Evolutionary conservation across 108 stramenopile genomes (phyloP), one percentile per base, ranked within the genome.

Genomic region (Skeletonema potamos): DNA sequence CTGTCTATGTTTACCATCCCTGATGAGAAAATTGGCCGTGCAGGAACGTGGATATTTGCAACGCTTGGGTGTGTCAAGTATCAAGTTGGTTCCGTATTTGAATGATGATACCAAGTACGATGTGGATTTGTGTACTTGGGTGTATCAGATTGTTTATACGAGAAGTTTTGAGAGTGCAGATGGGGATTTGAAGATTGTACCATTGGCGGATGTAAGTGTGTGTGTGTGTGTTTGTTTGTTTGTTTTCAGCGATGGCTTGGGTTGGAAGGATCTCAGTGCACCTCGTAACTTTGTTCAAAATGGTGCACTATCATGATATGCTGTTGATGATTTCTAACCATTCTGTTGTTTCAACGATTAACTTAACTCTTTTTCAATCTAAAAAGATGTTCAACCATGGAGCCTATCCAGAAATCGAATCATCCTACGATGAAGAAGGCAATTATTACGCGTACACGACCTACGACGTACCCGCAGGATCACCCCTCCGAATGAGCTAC

Each of bases 81-180:
- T 75, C 6, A 64, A 70, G 34, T 30, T 59, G 0, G 70, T 71
- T 12, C 74, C 68, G 1, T 63, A 59, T 37, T 39, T 76, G 20
- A 81, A 41, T 32, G 74, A 71, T 6, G 85, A 83, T 43, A 78
- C 77, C 59, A 77, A 79, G 62, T 59, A 63, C 24, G 70, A 86
- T 63, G 46, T 66, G 17, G 84, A 87, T 20, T 46, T 84, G 30
- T 58, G 70, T 28, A 82, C 62, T 34, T 87, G 79, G 79, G 81
- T 70, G 9, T 87, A 79, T 60, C 78, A 84, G 60, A 61, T 87
- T 28, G 84, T 85, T 11, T 83, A 73, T 56, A 87, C 84, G 2
- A 37, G 87, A 10, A 33, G 56, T 36, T 72, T 77, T 20, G 72
- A 73, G 62, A 28, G 58, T 11, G 60, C 29, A 2, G 69, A 70